Percentiles rank a stretch among this genome's conserved stretches.
phyloP scores from a whole-genome alignment of 2,329 filamentous ascomycete species.

The Aspergillus ochraceus region DNA sequence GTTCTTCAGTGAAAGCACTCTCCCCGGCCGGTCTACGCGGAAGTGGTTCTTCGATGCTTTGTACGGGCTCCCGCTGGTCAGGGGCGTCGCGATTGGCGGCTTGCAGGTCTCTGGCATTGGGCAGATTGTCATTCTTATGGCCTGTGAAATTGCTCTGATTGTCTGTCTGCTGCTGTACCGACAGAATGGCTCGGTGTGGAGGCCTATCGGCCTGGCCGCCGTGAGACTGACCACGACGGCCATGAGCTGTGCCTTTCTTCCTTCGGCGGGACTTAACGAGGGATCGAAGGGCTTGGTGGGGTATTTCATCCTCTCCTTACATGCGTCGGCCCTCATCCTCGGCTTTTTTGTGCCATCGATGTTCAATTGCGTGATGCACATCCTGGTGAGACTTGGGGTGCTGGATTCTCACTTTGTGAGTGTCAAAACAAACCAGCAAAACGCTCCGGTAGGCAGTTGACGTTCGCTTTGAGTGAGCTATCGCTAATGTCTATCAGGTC shows the following conservation, averaged over 20 bases:
- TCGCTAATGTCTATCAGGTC: background rate
- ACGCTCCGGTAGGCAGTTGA: background rate
- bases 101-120: slow-evolving; percentile 9
- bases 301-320: background rate
- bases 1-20: background rate
- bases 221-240: background rate
- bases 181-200: background rate
- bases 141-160: background rate
- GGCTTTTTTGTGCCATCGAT: background rate
- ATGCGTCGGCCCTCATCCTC: background rate
- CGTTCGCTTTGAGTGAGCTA: no score
- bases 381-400: background rate
- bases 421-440: background rate
- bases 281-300: background rate
- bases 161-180: background rate
- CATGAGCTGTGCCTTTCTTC: slow-evolving; percentile 2
- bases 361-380: background rate
- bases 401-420: background rate
- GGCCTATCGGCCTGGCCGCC: background rate
- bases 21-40: background rate
- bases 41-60: slow-evolving; percentile 5
- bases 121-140: slow-evolving; percentile 6
- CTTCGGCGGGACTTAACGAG: background rate
- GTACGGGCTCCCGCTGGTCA: slow-evolving; percentile 10
- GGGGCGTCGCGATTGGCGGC: slow-evolving; percentile 11